Percentiles rank a stretch among this genome's conserved stretches.
Evolutionary conservation across 2,329 filamentous ascomycete genomes (phyloP).

Genomic region (Neurospora sp.): DNA sequence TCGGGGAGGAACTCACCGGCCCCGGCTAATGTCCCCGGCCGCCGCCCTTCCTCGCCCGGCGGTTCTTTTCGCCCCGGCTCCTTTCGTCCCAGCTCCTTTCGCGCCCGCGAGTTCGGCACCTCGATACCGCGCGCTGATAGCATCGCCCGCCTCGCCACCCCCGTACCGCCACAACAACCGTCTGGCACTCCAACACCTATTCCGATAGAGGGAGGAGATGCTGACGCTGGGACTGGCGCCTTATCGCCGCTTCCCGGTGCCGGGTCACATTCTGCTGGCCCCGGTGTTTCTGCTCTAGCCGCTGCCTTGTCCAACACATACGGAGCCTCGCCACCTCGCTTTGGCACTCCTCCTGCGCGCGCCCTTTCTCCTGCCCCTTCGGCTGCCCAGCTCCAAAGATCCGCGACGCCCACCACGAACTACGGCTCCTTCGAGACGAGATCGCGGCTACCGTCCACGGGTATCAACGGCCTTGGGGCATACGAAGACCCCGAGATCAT

Average conservation of each 20-base stretch:
- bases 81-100: conserved; percentile 37
- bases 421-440: conserved; percentile 80
- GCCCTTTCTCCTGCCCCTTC: conserved; percentile 48
- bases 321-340: conserved; percentile 59
- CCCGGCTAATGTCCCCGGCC: conserved; percentile 7
- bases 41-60: background rate
- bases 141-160: conserved; percentile 52
- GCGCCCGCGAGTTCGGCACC: conserved; percentile 36
- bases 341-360: conserved; percentile 54
- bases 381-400: conserved; percentile 33
- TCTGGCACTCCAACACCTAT: conserved; percentile 21
- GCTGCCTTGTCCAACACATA: conserved; percentile 72
- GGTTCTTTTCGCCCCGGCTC: conserved; percentile 25
- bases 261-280: conserved; percentile 57
- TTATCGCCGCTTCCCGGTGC: conserved; percentile 57
- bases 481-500: conserved; percentile 89
- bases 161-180: conserved; percentile 33
- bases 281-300: conserved; percentile 79
- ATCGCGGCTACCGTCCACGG: conserved; percentile 35
- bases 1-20: conserved; percentile 19
- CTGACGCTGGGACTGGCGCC: conserved; percentile 26
- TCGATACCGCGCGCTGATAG: conserved; percentile 49
- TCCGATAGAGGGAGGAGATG: conserved; percentile 30
- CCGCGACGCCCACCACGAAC: conserved; percentile 51
- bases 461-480: conserved; percentile 41